These are phyloP conservation scores for Flammula alnicola DNA, from an alignment of 1,284 basidiomycete genomes.

Conservation along the genomic window DNA sequence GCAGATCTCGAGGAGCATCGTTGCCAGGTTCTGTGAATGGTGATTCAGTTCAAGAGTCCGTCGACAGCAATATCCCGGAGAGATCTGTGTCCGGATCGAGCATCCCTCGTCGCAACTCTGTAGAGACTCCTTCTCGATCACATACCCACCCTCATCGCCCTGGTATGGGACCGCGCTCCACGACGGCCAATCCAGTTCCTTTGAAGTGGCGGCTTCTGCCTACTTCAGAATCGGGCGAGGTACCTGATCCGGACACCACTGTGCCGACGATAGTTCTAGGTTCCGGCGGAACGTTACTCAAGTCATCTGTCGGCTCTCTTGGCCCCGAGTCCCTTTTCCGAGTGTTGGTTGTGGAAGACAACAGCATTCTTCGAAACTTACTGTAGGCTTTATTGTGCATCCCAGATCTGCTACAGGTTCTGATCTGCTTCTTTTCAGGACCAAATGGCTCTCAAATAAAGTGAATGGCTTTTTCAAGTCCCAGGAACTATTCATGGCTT, in stretches of 20 bases:
- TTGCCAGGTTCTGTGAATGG: constrained; percentile 13
- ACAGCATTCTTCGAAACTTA: constrained; percentile 73
- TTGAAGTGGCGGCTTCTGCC: constrained; percentile 42
- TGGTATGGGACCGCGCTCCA: constrained; percentile 50
- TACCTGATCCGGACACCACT: constrained; percentile 35
- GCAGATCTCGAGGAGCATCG: constrained; percentile 32
- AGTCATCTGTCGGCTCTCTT: constrained; percentile 58
- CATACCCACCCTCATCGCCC: constrained; percentile 37
- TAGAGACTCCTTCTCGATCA: constrained; percentile 37
- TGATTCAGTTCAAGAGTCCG: constrained; percentile 3
- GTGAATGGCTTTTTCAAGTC: constrained; percentile 32
- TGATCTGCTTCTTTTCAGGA: constrained; percentile 48
- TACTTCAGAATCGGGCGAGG: constrained; percentile 33
- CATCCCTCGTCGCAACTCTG: constrained; percentile 55
- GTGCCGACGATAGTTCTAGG: constrained; percentile 60
- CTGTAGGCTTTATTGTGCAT: constrained; percentile 51
- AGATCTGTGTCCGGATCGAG: constrained; percentile 12
- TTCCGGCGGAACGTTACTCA: constrained; percentile 62
- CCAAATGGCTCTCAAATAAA: constrained; percentile 82
- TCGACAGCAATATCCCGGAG: constrained; percentile 10
- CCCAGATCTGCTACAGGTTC: constrained; percentile 13
- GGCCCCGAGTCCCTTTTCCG: constrained; percentile 50
- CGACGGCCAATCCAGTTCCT: constrained; percentile 50
- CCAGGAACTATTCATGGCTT: constrained; percentile 15
- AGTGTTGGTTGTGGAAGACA: constrained; percentile 86